Evolutionary conservation across 1,284 basidiomycete species (phyloP), one percentile per base, ranked within the genome.

Genomic region (Tylopilus sp.): DNA sequence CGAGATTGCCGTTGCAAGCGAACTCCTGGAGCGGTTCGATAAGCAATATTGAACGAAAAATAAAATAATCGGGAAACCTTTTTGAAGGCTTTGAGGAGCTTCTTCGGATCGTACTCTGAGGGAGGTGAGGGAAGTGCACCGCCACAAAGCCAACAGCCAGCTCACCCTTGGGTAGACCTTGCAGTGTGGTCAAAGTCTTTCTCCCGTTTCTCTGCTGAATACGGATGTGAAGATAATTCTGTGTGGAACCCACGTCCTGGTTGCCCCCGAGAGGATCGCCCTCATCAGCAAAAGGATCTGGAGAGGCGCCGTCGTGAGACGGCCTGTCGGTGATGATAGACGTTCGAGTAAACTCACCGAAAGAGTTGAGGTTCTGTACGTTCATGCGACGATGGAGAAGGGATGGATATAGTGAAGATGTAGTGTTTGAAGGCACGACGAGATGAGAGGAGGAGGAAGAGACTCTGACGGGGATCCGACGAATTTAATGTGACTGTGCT

Each of bases 171-270:
- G 92, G 92, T 57, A 99, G 76, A 59, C 96, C 96, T 74, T 99
- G 95, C 60, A 99, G 80, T 52, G 95, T 99, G 38, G 96, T 99
- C 76, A 99, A 77, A 57, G 94, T 97, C 82, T 99, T 99, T 64
- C 96, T 84, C 62, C 96, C 96, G 83, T 99, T 99, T 66, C 96
- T 83, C 75, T 99, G 96, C 74, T 99, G 96, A 67, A 99, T 91
- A 77, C 92, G 91, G 68, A 95, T 90, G 71, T 94, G 92, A 70
- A 94, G 92, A 73, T 94, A 91, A 71, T 92, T 85, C 66, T 82
- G 75, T 68, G 87, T 83, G 59, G 88, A 88, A 62, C 89, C 88
- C 65, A 88, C 85, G 76, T 89, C 83, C 64, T 86, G 77, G 66
- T 74, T 80, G 60, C 77, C 75, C 69, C 75, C 80, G 70, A 90